phyloP scores from a whole-genome alignment of 2,329 filamentous ascomycete species.

The Mollisia scopiformis region DNA sequence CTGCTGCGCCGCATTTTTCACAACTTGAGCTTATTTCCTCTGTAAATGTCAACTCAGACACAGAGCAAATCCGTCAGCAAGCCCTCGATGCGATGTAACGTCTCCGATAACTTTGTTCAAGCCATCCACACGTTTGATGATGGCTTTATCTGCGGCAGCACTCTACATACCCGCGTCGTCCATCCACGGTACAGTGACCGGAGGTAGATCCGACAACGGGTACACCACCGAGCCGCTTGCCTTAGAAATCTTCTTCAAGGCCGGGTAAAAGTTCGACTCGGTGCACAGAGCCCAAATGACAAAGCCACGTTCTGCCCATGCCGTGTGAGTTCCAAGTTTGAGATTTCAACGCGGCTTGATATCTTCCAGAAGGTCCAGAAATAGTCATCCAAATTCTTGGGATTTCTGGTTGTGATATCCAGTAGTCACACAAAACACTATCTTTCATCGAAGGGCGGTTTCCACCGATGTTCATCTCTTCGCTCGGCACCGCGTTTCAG shows the following conservation, averaged over 20 bases:
- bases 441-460: not conserved
- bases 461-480: not conserved
- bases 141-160: not conserved
- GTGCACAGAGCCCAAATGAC: not conserved
- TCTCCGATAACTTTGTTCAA: not conserved
- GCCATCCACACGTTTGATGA: not conserved
- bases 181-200: not conserved
- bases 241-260: not conserved
- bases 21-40: not conserved
- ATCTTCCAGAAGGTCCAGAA: constrained; percentile 5
- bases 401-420: not conserved
- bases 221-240: not conserved
- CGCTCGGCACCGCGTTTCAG: not conserved
- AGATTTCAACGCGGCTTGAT: not conserved
- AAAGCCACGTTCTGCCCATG: not conserved
- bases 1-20: not conserved
- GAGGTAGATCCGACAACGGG: not conserved
- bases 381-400: not conserved
- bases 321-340: not conserved
- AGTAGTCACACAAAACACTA: not conserved
- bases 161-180: not conserved
- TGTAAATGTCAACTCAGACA: not conserved
- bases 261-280: not conserved
- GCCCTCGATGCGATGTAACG: not conserved
- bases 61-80: not conserved